These are phyloP conservation scores for Seiridium unicorne DNA, from an alignment of 2,329 filamentous ascomycete species.

Conservation along the genomic window DNA sequence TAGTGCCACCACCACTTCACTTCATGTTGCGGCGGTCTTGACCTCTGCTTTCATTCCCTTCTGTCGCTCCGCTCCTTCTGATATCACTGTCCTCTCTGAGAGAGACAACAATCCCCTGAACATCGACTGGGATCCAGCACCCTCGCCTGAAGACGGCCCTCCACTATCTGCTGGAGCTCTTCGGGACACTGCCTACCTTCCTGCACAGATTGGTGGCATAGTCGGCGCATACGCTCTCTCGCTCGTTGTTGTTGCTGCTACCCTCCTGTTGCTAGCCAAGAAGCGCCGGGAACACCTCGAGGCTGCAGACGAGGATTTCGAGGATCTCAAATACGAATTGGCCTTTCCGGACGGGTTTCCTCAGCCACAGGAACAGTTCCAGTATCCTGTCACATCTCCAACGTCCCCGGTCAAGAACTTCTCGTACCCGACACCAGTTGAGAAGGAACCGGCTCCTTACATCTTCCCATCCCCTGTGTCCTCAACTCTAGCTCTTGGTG, in stretches of 20 bases:
- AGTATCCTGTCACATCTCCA: slow-evolving; percentile 30
- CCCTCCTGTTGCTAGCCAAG: slow-evolving; percentile 60
- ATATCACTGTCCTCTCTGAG: slow-evolving; percentile 15
- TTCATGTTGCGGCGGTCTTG: slow-evolving; percentile 20
- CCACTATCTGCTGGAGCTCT: slow-evolving; percentile 56
- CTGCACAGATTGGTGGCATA: slow-evolving; percentile 80
- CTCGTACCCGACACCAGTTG: slow-evolving; percentile 45
- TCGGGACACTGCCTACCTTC: slow-evolving; percentile 64
- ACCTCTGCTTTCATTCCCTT: slow-evolving; percentile 23
- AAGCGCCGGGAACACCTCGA: slow-evolving; percentile 50
- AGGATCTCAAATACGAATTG: slow-evolving; percentile 33
- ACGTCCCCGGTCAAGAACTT: slow-evolving; percentile 44
- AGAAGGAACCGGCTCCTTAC: slow-evolving; percentile 37
- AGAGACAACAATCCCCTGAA: slow-evolving; percentile 35
- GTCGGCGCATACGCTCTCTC: slow-evolving; percentile 79
- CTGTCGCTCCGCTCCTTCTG: slow-evolving; percentile 20
- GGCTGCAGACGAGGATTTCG: slow-evolving; percentile 51
- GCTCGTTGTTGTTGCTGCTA: slow-evolving; percentile 69
- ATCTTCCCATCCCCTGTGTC: slow-evolving; percentile 45
- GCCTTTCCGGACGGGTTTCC: slow-evolving; percentile 21
- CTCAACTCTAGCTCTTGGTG: slow-evolving; percentile 52
- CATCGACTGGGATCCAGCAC: slow-evolving; percentile 56
- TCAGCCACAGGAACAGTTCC: slow-evolving; percentile 15
- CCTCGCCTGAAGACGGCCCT: slow-evolving; percentile 59
- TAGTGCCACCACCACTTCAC: slow-evolving; percentile 25